phyloP scores from a whole-genome alignment of 2,329 filamentous ascomycete species.

The Microsporum ferrugineum region DNA sequence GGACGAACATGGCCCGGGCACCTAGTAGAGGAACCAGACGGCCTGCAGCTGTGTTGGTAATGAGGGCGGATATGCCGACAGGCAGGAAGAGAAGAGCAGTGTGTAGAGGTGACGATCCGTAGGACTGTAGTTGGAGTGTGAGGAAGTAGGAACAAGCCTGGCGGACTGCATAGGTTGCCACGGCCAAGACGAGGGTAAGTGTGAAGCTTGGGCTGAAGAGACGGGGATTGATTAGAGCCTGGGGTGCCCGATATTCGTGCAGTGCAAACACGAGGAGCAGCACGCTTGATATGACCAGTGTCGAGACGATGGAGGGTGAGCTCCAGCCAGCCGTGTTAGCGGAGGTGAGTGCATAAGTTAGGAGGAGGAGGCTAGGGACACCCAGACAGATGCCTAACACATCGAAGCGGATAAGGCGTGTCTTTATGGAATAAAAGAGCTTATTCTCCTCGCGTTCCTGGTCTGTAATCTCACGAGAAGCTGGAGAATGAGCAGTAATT shows the following conservation, averaged over 20 bases:
- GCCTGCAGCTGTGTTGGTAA: background rate
- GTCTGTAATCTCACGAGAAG: background rate
- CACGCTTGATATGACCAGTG: background rate
- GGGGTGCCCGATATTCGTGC: background rate
- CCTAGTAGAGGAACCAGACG: background rate
- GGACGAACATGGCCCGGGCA: background rate
- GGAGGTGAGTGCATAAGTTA: background rate
- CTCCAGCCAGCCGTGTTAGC: background rate
- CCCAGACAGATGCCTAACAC: background rate
- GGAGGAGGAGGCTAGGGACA: background rate
- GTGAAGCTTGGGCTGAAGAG: background rate
- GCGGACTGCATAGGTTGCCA: background rate
- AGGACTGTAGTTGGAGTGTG: background rate
- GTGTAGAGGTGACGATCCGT: background rate
- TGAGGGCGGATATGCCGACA: background rate
- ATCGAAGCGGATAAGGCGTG: background rate
- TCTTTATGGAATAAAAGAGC: background rate
- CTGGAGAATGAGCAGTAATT: background rate
- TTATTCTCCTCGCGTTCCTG: background rate
- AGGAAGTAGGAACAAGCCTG: conserved; percentile 1
- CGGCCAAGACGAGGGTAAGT: background rate
- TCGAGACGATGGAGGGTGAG: background rate
- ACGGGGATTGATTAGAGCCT: background rate
- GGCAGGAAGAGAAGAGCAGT: background rate
- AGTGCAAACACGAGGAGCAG: background rate